phyloP scores from a whole-genome alignment of 345 rosid genomes.

The Citrus sp. region DNA sequence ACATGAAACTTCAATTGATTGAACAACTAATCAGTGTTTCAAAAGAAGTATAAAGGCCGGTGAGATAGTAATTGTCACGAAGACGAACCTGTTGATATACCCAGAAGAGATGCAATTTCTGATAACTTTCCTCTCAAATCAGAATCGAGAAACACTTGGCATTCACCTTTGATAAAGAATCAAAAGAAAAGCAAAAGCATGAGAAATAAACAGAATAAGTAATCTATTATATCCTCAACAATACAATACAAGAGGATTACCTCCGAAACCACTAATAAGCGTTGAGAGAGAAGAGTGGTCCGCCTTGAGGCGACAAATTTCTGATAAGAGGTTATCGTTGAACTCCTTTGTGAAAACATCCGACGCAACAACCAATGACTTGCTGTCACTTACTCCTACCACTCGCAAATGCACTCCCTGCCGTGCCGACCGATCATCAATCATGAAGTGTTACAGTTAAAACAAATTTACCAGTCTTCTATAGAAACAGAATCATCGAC shows the following conservation, averaged over 20 bases:
- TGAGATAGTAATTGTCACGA: neutral
- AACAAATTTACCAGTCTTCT: neutral
- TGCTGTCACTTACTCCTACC: constrained; percentile 80
- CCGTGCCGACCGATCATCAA: neutral
- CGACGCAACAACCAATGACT: constrained; percentile 46
- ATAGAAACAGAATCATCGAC: no score
- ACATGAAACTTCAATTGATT: neutral
- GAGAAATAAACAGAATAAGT: neutral
- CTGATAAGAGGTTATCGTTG: constrained; percentile 47
- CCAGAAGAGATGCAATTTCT: constrained; percentile 51
- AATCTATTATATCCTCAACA: neutral
- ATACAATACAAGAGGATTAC: constrained; percentile 24
- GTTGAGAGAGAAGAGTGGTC: constrained; percentile 46
- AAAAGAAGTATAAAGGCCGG: neutral
- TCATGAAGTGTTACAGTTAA: no score
- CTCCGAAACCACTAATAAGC: constrained; percentile 34
- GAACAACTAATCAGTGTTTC: neutral
- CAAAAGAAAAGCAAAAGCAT: constrained; percentile 3
- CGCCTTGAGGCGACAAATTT: constrained; percentile 59
- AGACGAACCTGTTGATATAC: constrained; percentile 68
- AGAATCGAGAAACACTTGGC: constrained; percentile 31
- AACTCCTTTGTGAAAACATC: constrained; percentile 49
- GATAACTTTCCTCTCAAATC: constrained; percentile 37
- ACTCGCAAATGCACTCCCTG: constrained; percentile 81
- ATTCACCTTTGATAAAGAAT: constrained; percentile 29